Evolutionary conservation across 2,329 filamentous ascomycete genomes (phyloP).

Genomic region (Fusarium bulbicola): DNA sequence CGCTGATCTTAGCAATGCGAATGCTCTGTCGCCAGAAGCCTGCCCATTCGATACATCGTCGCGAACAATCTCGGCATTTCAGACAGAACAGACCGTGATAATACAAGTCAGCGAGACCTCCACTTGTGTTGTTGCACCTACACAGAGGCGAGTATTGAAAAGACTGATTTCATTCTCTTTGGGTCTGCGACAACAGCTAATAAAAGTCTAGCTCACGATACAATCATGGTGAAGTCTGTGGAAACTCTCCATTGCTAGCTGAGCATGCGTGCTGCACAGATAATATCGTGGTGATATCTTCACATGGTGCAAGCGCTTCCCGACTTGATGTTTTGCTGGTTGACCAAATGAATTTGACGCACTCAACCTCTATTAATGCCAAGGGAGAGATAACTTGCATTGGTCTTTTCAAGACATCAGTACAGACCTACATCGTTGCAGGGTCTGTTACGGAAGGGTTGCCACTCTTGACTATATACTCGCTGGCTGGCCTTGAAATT

Average conservation of each 20-base stretch:
- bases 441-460: constrained; percentile 47
- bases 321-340: constrained; percentile 52
- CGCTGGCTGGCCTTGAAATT: constrained; percentile 38
- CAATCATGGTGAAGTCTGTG: constrained; percentile 46
- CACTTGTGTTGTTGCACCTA: constrained; percentile 51
- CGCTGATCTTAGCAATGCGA: constrained; percentile 56
- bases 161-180: background rate
- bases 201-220: constrained; percentile 41
- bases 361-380: constrained; percentile 46
- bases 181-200: constrained; percentile 21
- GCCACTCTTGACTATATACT: constrained; percentile 48
- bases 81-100: constrained; percentile 49
- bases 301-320: constrained; percentile 49
- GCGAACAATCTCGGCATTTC: constrained; percentile 60
- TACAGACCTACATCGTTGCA: constrained; percentile 43
- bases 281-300: constrained; percentile 54
- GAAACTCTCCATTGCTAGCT: constrained; percentile 42
- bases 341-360: constrained; percentile 45
- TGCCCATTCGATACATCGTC: constrained; percentile 61
- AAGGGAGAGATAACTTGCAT: constrained; percentile 62
- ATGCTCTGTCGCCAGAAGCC: constrained; percentile 52
- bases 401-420: constrained; percentile 44
- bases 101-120: constrained; percentile 65
- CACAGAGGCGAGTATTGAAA: constrained; percentile 42
- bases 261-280: constrained; percentile 55